Evolutionary conservation across 2,329 filamentous ascomycete genomes (phyloP), one percentile per base, ranked within the genome.

Genomic region (Alternaria sp.): DNA sequence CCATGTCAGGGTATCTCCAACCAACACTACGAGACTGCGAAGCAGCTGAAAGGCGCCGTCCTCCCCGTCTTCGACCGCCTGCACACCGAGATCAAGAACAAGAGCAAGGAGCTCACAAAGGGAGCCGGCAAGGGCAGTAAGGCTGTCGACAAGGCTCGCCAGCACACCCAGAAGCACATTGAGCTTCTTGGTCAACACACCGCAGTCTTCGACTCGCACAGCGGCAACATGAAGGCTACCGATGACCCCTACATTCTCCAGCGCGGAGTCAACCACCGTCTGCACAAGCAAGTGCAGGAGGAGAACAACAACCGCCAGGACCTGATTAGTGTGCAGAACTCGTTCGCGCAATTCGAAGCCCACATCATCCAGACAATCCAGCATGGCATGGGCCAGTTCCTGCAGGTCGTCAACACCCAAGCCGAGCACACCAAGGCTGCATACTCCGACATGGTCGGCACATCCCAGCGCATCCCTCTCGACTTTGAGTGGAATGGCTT

Each of bases 241-340:
- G 89, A 97, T 34, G 95, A 99, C 77, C 95, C 95, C 5, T 99
- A 98, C 76, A 86, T 98, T 58, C 78, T 98, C 46, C 88, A 90
- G 72, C 89, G 94, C 32, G 92, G 92, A 61, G 89, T 97, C 59
- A 82, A 92, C 66, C 87, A 97, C 82, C 89, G 93, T 44, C 84
- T 99, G 57, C 90, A 92, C 85, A 94, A 92, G 83, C 95, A 99
- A 82, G 87, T 98, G 36, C 84, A 92, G 48, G 93, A 97, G 76
- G 95, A 99, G 83, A 99, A 99, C 85, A 96, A 94, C 83, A 94
- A 96, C 81, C 89, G 90, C 66, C 92, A 97, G 76, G 95, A 99
- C 76, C 86, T 98, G 59, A 86, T 99, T 64, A 87, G 90, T 10
- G 91, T 97, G n/a, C 95, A 99, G 81, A 90, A 91, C 81, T 92